phyloP scores from a whole-genome alignment of 1,284 basidiomycete species.

The Puccinia hordei region DNA sequence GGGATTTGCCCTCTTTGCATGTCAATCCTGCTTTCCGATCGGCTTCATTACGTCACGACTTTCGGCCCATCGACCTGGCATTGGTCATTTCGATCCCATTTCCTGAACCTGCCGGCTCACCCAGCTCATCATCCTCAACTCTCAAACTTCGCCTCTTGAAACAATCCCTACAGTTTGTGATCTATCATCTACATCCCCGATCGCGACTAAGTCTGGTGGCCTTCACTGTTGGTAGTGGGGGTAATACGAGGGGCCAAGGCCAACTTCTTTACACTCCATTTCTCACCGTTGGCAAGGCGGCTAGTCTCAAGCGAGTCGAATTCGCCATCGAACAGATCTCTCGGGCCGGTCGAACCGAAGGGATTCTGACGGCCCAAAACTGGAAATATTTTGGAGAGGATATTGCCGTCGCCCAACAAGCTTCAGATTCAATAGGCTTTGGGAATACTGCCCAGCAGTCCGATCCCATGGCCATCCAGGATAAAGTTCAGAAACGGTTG shows the following conservation, averaged over 20 bases:
- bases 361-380: slow-evolving; percentile 52
- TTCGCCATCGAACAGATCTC: slow-evolving; percentile 75
- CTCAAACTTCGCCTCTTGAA: slow-evolving; percentile 84
- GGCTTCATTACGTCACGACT: slow-evolving; percentile 51
- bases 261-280: slow-evolving; percentile 84
- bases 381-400: slow-evolving; percentile 33
- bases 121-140: slow-evolving; percentile 73
- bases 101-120: slow-evolving; percentile 57
- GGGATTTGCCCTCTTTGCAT: neutral
- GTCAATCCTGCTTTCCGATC: slow-evolving; percentile 32
- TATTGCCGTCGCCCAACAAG: slow-evolving; percentile 5
- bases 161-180: slow-evolving; percentile 77
- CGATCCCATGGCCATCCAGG: neutral
- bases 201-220: slow-evolving; percentile 84
- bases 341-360: slow-evolving; percentile 60
- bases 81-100: slow-evolving; percentile 84
- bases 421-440: neutral
- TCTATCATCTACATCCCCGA: slow-evolving; percentile 71
- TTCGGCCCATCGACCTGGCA: slow-evolving; percentile 80
- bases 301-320: slow-evolving; percentile 71
- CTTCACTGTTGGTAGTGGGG: slow-evolving; percentile 74
- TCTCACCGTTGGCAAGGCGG: slow-evolving; percentile 70
- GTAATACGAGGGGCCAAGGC: slow-evolving; percentile 57
- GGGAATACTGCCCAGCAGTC: neutral
- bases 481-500: slow-evolving; percentile 65